Evolutionary conservation across 2,329 filamentous ascomycete genomes (phyloP).

Genomic region (Pseudogymnoascus sp.): DNA sequence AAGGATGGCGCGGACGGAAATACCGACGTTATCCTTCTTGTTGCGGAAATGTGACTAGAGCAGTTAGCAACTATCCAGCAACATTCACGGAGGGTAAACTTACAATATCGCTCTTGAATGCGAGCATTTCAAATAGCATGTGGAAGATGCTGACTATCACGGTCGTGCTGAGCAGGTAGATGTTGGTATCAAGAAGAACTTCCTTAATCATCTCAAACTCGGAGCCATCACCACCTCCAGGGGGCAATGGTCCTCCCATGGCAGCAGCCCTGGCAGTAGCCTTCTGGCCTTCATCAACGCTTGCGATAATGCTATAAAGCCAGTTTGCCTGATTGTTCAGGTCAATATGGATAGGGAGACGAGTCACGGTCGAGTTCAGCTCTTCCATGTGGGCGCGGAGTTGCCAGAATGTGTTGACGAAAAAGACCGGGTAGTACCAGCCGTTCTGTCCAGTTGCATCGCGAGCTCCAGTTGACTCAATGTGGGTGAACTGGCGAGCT

Average conservation of each 20-base stretch:
- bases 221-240: conserved; percentile 76
- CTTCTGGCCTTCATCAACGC: conserved; percentile 80
- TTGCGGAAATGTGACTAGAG: conserved; percentile 78
- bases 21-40: conserved; percentile 98
- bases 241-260: conserved; percentile 42
- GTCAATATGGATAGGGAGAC: conserved; percentile 73
- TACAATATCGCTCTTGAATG: conserved; percentile 92
- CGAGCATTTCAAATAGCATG: conserved; percentile 90
- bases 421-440: conserved; percentile 90
- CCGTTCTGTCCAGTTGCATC: conserved; percentile 79
- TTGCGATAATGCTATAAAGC: conserved; percentile 82
- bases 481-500: conserved; percentile 64
- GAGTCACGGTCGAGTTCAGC: conserved; percentile 80
- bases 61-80: not conserved
- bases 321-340: conserved; percentile 75
- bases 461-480: conserved; percentile 72
- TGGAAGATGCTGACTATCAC: conserved; percentile 78
- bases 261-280: conserved; percentile 72
- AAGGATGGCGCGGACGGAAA: conserved; percentile 89
- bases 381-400: conserved; percentile 83
- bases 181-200: conserved; percentile 87
- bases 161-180: conserved; percentile 79
- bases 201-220: conserved; percentile 98
- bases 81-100: conserved; percentile 18
- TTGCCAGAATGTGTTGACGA: conserved; percentile 96